Base-by-base conservation (phyloP, 139 green algal genomes). In the Chlamydomonas eustigma region DNA sequence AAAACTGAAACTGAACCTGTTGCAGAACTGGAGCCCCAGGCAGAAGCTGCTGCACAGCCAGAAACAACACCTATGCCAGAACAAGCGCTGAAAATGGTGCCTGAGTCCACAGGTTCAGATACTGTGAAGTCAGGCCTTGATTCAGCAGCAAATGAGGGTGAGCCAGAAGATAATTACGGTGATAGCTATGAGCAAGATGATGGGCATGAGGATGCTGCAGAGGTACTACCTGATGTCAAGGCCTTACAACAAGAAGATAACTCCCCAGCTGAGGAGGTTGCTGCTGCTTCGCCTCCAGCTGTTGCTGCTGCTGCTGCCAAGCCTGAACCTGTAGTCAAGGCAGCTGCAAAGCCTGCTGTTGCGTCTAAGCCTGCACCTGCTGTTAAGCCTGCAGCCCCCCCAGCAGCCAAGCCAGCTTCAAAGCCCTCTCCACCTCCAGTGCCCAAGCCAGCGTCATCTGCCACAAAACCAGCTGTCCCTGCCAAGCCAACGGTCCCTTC, bases 121-220 rank as follows among this genome's bases (percentile, higher is more conserved):
- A 22, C 44, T 28, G 44, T 22, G 22, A 22, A 22, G 44, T 12
- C 12, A 22, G 44, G 12, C 22, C 12, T 22, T 68, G 52, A 68
- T 25, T 28, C 52, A 68, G 52, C 52, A 68, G 22, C 52, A 68
- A 28, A 68, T 25, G 52, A 22, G 22, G 52, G n/a, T 33, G 52
- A 68, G 52, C 6, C 52, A 68, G 52, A 68, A 68, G 52, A 68
- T 22, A 28, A 68, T 22, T 25, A 22, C 8, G 6, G 4, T 68
- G 52, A 28, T 37, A 28, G 4, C 34, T 25, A 68, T 22, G 52
- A n/a, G 6, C 68, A 75, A 38, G 22, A n/a, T 5, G 37, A 64
- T 37, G 30, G 12, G 68, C 32, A 28, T n/a, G 68, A 75, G 37
- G 68, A 75, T 4, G 4, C 36, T 38, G 68, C 36, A 64, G 68